A percentile compares a stretch with the other conserved stretches of the same genome.
phyloP scores from a whole-genome alignment of 1,284 basidiomycete species.

The Dichomitus squalens region DNA sequence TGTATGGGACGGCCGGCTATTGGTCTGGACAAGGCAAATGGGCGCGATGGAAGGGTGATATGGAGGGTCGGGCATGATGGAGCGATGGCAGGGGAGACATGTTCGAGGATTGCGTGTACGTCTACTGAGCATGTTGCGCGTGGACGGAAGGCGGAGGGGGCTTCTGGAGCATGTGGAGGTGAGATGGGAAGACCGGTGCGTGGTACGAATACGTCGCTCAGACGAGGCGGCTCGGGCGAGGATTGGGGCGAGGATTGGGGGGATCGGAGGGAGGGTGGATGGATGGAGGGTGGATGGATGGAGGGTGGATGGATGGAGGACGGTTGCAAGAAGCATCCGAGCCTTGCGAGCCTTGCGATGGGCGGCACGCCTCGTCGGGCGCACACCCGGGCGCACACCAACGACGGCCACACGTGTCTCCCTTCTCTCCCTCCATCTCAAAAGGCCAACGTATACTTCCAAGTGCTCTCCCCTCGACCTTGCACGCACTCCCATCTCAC shows the following conservation, averaged over 20 bases:
- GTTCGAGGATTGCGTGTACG: background rate
- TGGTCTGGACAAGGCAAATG: background rate
- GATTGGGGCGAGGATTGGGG: background rate
- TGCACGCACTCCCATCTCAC: background rate
- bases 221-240: background rate
- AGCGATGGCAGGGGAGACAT: background rate
- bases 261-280: background rate
- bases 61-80: background rate
- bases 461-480: background rate
- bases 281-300: background rate
- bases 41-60: background rate
- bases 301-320: background rate
- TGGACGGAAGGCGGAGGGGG: background rate
- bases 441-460: background rate
- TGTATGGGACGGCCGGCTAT: background rate
- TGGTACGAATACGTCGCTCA: background rate
- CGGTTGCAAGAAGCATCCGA: background rate
- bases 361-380: no score
- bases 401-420: background rate
- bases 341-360: no score
- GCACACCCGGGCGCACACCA: background rate
- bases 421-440: constrained; percentile 1
- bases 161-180: constrained; percentile 4
- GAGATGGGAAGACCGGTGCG: background rate
- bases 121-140: background rate